These are phyloP conservation scores for Sanguinoderma infundibulare DNA, from an alignment of 1,284 basidiomycete species.

Conservation along the genomic window DNA sequence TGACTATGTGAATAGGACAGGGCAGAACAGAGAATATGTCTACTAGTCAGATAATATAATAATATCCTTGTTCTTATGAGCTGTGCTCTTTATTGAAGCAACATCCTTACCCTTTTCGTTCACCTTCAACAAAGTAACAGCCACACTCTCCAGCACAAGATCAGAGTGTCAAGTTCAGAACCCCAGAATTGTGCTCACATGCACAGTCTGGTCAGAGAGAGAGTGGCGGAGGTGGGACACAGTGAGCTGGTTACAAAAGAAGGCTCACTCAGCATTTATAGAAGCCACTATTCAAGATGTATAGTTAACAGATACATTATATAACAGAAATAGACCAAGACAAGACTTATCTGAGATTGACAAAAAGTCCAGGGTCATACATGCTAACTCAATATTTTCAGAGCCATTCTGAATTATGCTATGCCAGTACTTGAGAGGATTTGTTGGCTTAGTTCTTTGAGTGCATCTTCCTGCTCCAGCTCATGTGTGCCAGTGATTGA, in stretches of 20 bases:
- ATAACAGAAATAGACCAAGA: too few relatives aligned
- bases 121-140: neutral
- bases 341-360: neutral
- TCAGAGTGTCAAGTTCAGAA: neutral
- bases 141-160: neutral
- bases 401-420: neutral
- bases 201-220: conserved; percentile 22
- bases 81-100: too few relatives aligned
- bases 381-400: neutral
- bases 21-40: too few relatives aligned
- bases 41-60: too few relatives aligned
- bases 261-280: conserved; percentile 27
- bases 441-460: neutral
- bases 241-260: conserved; percentile 26
- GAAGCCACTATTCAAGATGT: conserved; percentile 18
- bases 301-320: too few relatives aligned
- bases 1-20: too few relatives aligned
- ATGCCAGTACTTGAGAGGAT: neutral
- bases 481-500: neutral
- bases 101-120: neutral
- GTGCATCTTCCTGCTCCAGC: neutral
- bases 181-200: neutral
- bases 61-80: too few relatives aligned
- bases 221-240: conserved; percentile 27
- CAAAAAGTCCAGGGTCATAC: neutral